Conservation (phyloP, 805 yeast species). For the Spathaspora hagerdaliae region DNA sequence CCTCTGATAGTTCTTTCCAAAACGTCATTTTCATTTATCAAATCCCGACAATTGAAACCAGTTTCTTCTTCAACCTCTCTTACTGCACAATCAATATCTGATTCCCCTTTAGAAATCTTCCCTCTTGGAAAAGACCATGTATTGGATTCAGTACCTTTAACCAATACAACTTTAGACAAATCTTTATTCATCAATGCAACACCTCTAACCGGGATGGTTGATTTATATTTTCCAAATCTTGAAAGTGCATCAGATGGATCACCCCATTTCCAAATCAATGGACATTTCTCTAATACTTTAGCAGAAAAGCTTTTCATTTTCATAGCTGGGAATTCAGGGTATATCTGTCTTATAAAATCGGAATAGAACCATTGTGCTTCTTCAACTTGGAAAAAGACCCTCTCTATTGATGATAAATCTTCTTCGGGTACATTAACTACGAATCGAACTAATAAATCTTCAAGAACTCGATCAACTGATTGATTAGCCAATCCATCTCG, state of each 20-base stretch:
- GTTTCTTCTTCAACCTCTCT: conserved; percentile 93
- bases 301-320: conserved; percentile 75
- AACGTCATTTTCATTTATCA: conserved; percentile 64
- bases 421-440: conserved; percentile 89
- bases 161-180: conserved; percentile 68
- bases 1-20: conserved; percentile 79
- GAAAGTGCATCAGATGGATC: conserved; percentile 75
- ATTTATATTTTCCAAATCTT: conserved; percentile 79
- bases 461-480: conserved; percentile 69
- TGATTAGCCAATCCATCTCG: conserved; percentile 55
- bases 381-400: conserved; percentile 91
- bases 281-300: conserved; percentile 63
- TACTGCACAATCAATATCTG: conserved; percentile 82
- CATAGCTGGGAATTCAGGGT: conserved; percentile 72
- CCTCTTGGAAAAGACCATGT: conserved; percentile 98
- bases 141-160: conserved; percentile 75
- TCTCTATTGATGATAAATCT: conserved; percentile 72
- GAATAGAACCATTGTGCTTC: conserved; percentile 98
- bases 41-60: conserved; percentile 76
- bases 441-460: conserved; percentile 85
- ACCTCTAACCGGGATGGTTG: conserved; percentile 93
- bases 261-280: conserved; percentile 80
- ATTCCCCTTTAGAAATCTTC: conserved; percentile 89
- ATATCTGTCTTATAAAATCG: conserved; percentile 71
- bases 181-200: conserved; percentile 78